Evolutionary conservation across 2,329 filamentous ascomycete species (phyloP).

Genomic region (Xylariaceae sp.): DNA sequence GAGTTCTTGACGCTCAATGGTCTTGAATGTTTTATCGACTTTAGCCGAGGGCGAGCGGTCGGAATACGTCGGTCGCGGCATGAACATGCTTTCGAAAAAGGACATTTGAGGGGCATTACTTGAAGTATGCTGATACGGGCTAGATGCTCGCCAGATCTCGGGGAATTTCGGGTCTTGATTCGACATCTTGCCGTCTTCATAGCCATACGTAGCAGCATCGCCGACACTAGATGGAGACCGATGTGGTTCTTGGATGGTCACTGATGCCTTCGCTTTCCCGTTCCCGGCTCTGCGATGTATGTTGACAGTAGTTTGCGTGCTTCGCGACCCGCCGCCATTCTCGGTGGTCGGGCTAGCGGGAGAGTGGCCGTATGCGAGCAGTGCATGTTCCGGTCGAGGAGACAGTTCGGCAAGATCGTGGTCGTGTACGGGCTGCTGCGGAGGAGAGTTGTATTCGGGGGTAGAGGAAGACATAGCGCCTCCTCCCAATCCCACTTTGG

Average conservation of each 20-base stretch:
- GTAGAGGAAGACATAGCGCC: constrained; percentile 23
- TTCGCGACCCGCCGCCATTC: neutral
- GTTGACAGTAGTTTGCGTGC: neutral
- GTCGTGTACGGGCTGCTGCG: constrained; percentile 21
- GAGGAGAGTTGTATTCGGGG: constrained; percentile 21
- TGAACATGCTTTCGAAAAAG: constrained; percentile 30
- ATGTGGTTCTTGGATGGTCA: constrained; percentile 18
- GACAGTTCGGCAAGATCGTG: constrained; percentile 32
- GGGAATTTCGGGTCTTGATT: constrained; percentile 9
- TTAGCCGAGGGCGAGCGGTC: constrained; percentile 19
- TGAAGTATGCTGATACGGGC: constrained; percentile 10
- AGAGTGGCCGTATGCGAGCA: constrained; percentile 17
- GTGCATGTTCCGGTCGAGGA: constrained; percentile 28
- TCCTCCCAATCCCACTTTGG: constrained; percentile 26
- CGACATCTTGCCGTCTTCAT: constrained; percentile 5
- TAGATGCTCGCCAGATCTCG: constrained; percentile 21
- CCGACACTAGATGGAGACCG: constrained; percentile 12
- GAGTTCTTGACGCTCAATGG: constrained; percentile 44
- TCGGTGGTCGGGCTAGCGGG: neutral
- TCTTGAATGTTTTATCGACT: constrained; percentile 29
- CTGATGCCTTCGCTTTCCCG: constrained; percentile 21
- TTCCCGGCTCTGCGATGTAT: constrained; percentile 2
- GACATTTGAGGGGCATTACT: constrained; percentile 18
- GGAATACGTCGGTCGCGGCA: constrained; percentile 18
- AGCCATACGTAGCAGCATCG: constrained; percentile 8